phyloP scores from a whole-genome alignment of 805 yeast genomes.

The Wickerhamiella vanderwaltii region DNA sequence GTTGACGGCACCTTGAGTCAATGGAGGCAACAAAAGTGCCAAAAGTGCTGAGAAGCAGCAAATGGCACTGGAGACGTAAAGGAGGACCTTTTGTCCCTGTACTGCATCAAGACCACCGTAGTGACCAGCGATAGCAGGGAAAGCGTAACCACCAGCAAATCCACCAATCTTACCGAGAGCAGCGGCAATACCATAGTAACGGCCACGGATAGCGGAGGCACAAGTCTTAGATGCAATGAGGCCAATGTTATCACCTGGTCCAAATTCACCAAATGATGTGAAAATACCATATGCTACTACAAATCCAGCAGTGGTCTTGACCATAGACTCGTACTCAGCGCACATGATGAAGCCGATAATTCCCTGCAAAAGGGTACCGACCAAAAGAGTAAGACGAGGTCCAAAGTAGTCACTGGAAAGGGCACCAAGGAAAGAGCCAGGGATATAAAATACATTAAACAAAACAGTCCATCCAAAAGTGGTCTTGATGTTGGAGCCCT shows the following conservation, averaged over 20 bases:
- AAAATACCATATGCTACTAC: slow-evolving; percentile 83
- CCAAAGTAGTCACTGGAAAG: slow-evolving; percentile 73
- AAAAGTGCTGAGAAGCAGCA: slow-evolving; percentile 60
- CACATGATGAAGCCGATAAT: slow-evolving; percentile 77
- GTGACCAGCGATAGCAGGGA: slow-evolving; percentile 62
- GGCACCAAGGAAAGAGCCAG: slow-evolving; percentile 88
- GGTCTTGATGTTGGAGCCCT: slow-evolving; percentile 47
- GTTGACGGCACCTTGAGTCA: slow-evolving; percentile 72
- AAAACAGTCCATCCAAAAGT: slow-evolving; percentile 90
- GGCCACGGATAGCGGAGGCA: slow-evolving; percentile 81
- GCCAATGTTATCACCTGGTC: slow-evolving; percentile 90
- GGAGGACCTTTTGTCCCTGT: slow-evolving; percentile 61
- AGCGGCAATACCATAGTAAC: slow-evolving; percentile 82
- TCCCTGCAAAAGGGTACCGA: slow-evolving; percentile 65
- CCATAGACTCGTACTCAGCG: slow-evolving; percentile 45
- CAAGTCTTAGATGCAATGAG: slow-evolving; percentile 74
- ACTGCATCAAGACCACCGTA: slow-evolving; percentile 34
- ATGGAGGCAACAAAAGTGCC: slow-evolving; percentile 63
- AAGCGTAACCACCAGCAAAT: slow-evolving; percentile 76
- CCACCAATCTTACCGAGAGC: slow-evolving; percentile 90
- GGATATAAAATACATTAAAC: slow-evolving; percentile 74
- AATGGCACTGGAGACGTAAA: slow-evolving; percentile 68
- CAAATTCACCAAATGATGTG: slow-evolving; percentile 79
- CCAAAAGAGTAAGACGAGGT: slow-evolving; percentile 65
- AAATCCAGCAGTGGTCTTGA: slow-evolving; percentile 58